Percentiles rank a stretch among this genome's conserved stretches.
Evolutionary conservation across 2,329 filamentous ascomycete genomes (phyloP).

Genomic region (Ceratocystis smalleyi): DNA sequence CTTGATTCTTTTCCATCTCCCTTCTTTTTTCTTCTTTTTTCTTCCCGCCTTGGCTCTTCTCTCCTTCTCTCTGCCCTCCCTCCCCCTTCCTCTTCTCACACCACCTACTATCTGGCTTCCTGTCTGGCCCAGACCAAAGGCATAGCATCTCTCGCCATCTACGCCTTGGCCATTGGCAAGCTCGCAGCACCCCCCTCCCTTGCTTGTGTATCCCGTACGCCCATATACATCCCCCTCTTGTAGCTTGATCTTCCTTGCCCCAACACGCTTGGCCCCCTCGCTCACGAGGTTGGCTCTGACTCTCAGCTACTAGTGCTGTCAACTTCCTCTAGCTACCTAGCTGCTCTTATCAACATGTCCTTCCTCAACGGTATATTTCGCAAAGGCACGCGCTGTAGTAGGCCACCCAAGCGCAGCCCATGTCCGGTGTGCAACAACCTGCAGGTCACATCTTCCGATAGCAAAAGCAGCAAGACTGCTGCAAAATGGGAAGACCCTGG

Average conservation of each 20-base stretch:
- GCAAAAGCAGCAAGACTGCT: slow-evolving; percentile 11
- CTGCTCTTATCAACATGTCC: slow-evolving; percentile 2
- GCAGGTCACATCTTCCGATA: slow-evolving; percentile 13
- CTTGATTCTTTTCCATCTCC: not conserved
- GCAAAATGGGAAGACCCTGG: slow-evolving; percentile 15
- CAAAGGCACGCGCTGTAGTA: slow-evolving; percentile 8
- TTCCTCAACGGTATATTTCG: slow-evolving; percentile 16
- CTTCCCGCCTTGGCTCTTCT: not conserved
- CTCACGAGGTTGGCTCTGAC: not conserved
- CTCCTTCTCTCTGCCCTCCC: not conserved
- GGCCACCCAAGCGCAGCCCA: slow-evolving; percentile 8
- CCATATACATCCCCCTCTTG: not conserved
- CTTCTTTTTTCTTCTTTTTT: not conserved
- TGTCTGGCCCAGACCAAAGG: too few relatives aligned
- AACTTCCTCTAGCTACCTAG: not conserved
- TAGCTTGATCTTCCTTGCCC: not conserved
- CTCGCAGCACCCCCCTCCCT: not conserved
- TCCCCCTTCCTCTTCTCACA: not conserved
- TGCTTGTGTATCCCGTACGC: not conserved
- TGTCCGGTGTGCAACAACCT: slow-evolving; percentile 16
- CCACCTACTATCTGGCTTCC: too few relatives aligned
- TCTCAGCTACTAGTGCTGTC: not conserved
- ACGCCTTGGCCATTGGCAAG: not conserved
- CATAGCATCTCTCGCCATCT: not conserved
- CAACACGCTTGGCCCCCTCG: not conserved